Percentiles rank a stretch among this genome's conserved stretches.
phyloP scores from a whole-genome alignment of 108 stramenopile species.

The Nitzschia putrida region DNA sequence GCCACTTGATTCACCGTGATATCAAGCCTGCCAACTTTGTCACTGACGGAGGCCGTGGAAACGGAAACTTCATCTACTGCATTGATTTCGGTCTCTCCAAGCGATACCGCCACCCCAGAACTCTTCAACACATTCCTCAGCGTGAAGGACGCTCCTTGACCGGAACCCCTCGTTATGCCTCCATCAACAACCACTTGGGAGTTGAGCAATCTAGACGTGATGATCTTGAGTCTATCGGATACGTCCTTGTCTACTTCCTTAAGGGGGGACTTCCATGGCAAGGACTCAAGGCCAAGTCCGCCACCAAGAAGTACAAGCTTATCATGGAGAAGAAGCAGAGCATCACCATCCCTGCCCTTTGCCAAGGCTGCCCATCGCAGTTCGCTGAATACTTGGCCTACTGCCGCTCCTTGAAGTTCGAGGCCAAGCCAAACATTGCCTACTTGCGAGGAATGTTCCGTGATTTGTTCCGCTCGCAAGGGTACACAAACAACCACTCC shows the following conservation, averaged over 20 bases:
- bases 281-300: constrained; percentile 95
- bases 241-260: constrained; percentile 97
- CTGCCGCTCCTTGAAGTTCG: constrained; percentile 96
- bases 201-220: constrained; percentile 97
- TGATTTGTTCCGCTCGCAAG: constrained; percentile 90
- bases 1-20: constrained; percentile 95
- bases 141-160: constrained; percentile 94
- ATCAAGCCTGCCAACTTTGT: constrained; percentile 99
- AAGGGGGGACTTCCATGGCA: constrained; percentile 99
- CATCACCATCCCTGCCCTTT: constrained; percentile 90
- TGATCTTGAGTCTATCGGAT: constrained; percentile 96
- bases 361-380: constrained; percentile 95
- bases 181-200: constrained; percentile 98
- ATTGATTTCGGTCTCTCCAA: constrained; percentile 98
- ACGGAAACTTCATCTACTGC: constrained; percentile 92
- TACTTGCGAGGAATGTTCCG: constrained; percentile 96
- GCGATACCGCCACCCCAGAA: constrained; percentile 96
- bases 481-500: constrained; percentile 90
- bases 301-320: constrained; percentile 93
- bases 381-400: constrained; percentile 98
- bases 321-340: constrained; percentile 95
- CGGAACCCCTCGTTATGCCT: constrained; percentile 95
- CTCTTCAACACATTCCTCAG: constrained; percentile 97
- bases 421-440: constrained; percentile 98
- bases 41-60: constrained; percentile 77